phyloP scores from a whole-genome alignment of 176 grass and related monocot species.

The Aegilops longissima region DNA sequence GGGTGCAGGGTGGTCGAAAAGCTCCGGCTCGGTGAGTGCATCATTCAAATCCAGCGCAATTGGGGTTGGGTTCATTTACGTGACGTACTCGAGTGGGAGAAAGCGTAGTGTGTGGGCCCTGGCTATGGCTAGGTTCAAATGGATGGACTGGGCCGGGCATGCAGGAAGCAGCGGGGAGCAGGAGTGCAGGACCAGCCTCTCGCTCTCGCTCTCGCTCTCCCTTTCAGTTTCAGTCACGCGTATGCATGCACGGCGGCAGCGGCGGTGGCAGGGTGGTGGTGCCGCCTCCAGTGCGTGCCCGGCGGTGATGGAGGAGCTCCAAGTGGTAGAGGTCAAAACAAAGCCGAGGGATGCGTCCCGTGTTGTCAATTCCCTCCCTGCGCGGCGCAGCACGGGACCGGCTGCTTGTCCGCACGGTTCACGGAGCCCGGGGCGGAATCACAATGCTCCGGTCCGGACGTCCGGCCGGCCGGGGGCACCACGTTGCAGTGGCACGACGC shows the following conservation, averaged over 20 bases:
- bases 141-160: background rate
- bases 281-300: background rate
- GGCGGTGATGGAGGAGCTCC: background rate
- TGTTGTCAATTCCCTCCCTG: conserved; percentile 20
- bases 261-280: background rate
- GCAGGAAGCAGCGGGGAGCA: no score
- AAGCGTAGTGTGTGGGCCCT: background rate
- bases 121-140: background rate
- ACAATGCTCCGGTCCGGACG: background rate
- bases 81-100: background rate
- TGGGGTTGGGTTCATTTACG: no score
- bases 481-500: no score
- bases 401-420: background rate
- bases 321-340: conserved; percentile 12
- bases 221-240: background rate
- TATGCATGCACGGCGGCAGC: background rate
- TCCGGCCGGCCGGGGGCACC: background rate
- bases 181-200: background rate
- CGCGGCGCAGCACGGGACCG: background rate
- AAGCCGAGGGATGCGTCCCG: background rate
- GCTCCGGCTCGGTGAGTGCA: background rate
- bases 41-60: background rate
- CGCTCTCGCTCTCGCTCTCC: background rate
- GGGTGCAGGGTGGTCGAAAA: background rate
- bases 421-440: background rate